Percentiles rank a stretch among this genome's conserved stretches.
These are phyloP conservation scores for Musa itinerans DNA, from an alignment of 176 grass and related monocot genomes.

Conservation along the genomic window DNA sequence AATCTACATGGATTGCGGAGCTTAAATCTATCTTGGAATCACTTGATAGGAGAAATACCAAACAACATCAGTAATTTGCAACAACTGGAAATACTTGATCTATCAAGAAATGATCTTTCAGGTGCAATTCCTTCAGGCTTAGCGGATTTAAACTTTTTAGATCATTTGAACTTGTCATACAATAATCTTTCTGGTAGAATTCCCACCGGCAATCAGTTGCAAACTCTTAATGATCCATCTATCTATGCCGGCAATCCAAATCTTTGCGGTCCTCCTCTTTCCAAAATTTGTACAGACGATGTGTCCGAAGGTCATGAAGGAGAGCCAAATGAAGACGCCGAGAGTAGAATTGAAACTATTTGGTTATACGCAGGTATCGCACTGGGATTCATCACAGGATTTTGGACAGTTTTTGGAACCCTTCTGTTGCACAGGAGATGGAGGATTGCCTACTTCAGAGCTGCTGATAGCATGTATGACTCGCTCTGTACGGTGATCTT, in stretches of 20 bases:
- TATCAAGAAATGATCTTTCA: not conserved
- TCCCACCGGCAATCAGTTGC: not conserved
- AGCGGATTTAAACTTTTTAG: not conserved
- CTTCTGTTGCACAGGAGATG: constrained; percentile 20
- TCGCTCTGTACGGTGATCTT: not conserved
- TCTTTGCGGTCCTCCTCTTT: not conserved
- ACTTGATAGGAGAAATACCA: not conserved
- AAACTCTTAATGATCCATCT: not conserved
- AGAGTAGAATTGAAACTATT: not conserved
- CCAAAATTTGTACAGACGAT: not conserved
- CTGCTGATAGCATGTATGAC: constrained; percentile 8
- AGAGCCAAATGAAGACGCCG: not conserved
- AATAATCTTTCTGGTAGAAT: not conserved
- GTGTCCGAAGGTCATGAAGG: not conserved
- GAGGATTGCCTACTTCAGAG: constrained; percentile 21
- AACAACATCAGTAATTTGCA: not conserved
- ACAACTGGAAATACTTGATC: not conserved
- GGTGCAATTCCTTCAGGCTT: not conserved
- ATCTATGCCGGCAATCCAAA: not conserved
- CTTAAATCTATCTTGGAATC: not conserved
- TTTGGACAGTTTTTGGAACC: constrained; percentile 26
- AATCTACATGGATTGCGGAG: not conserved
- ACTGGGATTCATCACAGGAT: constrained; percentile 20
- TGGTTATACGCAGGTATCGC: constrained; percentile 1
- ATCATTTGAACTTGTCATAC: not conserved